Percentiles rank a stretch among this genome's conserved stretches.
Conservation (phyloP, 768 basidiomycete genomes). For the Amylocystis lapponica region DNA sequence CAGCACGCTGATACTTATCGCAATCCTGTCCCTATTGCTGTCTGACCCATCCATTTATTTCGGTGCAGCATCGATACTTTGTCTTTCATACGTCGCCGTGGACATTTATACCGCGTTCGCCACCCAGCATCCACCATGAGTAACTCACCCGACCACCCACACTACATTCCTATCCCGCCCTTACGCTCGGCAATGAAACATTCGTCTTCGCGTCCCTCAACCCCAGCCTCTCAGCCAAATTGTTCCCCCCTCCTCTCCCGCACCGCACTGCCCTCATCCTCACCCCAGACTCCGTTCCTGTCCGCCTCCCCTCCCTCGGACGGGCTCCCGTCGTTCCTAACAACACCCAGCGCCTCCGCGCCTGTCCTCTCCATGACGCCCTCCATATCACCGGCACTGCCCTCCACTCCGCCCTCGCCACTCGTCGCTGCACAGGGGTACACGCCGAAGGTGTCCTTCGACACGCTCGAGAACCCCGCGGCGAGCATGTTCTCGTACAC, state of each 20-base stretch:
- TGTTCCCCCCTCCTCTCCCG: conserved; percentile 12
- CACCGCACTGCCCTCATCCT: conserved; percentile 7
- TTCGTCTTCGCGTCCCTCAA: conserved; percentile 23
- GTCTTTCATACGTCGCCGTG: background rate
- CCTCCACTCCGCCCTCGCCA: conserved; percentile 6
- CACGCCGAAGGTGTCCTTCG: conserved; percentile 76
- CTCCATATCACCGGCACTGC: conserved; percentile 11
- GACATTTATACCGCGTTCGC: too few species aligned
- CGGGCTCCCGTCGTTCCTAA: background rate
- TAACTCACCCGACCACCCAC: conserved; percentile 15
- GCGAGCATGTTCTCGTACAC: conserved; percentile 88
- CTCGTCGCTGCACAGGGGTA: conserved; percentile 25
- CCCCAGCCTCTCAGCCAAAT: conserved; percentile 11
- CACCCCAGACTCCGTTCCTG: conserved; percentile 5
- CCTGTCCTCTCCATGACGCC: conserved; percentile 2
- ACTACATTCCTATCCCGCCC: conserved; percentile 21
- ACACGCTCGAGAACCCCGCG: conserved; percentile 78
- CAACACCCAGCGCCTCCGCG: conserved; percentile 1
- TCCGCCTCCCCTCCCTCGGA: conserved; percentile 6
- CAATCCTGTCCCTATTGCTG: too few species aligned
- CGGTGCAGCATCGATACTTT: background rate
- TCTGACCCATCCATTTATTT: background rate
- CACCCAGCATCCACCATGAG: conserved; percentile 6
- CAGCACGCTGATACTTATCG: too few species aligned
- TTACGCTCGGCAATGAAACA: conserved; percentile 56